Conservation (phyloP, 179 eudicot genomes). For the Spergularia azorica region DNA sequence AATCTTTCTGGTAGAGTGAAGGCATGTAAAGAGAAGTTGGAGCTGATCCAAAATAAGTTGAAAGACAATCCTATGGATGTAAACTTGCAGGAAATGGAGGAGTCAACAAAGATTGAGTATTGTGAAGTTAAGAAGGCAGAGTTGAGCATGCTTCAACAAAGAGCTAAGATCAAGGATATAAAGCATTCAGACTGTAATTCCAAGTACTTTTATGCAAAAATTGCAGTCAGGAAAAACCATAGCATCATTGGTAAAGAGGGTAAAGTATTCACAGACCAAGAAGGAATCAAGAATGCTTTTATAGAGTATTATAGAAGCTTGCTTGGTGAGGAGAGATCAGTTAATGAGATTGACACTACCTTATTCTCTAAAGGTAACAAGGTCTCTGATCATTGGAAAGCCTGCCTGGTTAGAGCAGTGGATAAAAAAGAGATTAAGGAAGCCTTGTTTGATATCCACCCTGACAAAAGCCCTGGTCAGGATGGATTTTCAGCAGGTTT, state of each 20-base stretch:
- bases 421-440: no score
- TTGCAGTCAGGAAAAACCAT: background rate
- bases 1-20: background rate
- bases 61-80: background rate
- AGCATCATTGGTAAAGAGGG: background rate
- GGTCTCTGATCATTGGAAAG: no score
- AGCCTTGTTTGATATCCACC: no score
- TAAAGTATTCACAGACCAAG: no score
- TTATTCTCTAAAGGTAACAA: no score
- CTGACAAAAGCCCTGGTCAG: no score
- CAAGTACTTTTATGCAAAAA: background rate
- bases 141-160: background rate
- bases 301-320: no score
- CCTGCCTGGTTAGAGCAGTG: no score
- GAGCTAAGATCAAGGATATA: background rate
- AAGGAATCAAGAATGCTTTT: no score
- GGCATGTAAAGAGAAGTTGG: background rate
- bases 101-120: background rate
- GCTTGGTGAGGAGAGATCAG: no score
- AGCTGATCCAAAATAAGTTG: background rate
- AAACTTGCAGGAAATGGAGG: background rate
- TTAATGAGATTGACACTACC: no score
- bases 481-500: no score
- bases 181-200: background rate
- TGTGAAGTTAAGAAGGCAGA: background rate